Evolutionary conservation across 768 basidiomycete genomes (phyloP), one percentile per base, ranked within the genome.

Genomic region (Boletus subparvulus): DNA sequence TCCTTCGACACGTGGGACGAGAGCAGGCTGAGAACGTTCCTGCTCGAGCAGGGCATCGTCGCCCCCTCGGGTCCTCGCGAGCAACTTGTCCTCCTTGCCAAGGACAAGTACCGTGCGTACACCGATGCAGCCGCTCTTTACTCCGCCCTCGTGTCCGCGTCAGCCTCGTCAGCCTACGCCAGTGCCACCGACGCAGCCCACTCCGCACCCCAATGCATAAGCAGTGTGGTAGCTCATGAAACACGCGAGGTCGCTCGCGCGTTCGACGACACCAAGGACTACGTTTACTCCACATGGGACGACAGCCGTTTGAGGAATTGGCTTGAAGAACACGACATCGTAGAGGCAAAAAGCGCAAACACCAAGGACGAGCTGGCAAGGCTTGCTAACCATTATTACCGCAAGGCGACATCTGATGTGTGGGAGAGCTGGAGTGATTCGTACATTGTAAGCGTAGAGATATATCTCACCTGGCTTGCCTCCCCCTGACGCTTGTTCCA

Each of bases 361-460:
- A 85, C 80, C 51, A 83, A 83, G 42, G 80, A 83, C 9, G 86
- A 96, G 62, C 71, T 97, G 35, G 69, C 90, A 35, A 75, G 75
- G 12, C 78, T 88, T 67, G 88, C 94, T 82, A 78, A 80, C 37
- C 77, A 83, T 33, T 78, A 84, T 0, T 94, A 93, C 67, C 82
- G 81, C 39, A 77, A 78, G 48, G 77, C 83, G 7, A 66, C 84
- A 21, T 74, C 80, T 53, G 88, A 89, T 3, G 71, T 88, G 37
- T 98, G 90, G 84, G 77, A 90, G 21, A 82, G 85, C 4, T 98
- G 96, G 95, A 87, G 86, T 52, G 88, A 91, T 68, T 87, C 84
- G 4, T 90, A 91, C 69, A 83, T 94, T 49, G 89, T 90, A 58
- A 48, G 85, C 69, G 26, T 36, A 12, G 44, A 36, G 26, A 21